Evolutionary conservation across 805 yeast species (phyloP).

Genomic region (Nakazawaea ernobii): DNA sequence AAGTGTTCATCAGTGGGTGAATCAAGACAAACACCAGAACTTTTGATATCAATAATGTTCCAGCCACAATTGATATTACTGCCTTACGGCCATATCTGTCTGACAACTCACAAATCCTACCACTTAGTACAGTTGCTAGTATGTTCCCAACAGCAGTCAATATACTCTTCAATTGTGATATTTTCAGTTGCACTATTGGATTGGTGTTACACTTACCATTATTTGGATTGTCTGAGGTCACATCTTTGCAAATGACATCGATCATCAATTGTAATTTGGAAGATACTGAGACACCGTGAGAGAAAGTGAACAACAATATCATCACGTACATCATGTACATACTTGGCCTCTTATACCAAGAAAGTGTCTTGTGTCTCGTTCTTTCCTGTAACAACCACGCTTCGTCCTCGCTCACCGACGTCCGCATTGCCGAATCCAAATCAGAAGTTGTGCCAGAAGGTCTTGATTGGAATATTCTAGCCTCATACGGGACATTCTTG

Average conservation of each 20-base stretch:
- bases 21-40: background rate
- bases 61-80: conserved; percentile 25
- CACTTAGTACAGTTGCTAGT: conserved; percentile 39
- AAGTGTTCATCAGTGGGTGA: background rate
- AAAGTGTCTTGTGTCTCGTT: conserved; percentile 21
- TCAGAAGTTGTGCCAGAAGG: background rate
- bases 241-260: conserved; percentile 32
- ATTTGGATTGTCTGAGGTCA: conserved; percentile 24
- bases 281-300: conserved; percentile 32
- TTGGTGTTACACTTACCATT: conserved; percentile 6
- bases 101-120: conserved; percentile 51
- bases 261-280: conserved; percentile 30
- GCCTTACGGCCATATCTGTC: conserved; percentile 50
- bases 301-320: conserved; percentile 36
- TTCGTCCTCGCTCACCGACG: background rate
- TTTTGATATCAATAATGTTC: background rate
- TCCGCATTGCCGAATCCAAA: background rate
- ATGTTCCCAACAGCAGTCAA: conserved; percentile 29
- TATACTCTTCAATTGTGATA: conserved; percentile 36
- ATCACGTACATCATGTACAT: conserved; percentile 40
- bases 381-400: background rate
- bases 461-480: background rate
- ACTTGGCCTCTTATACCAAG: conserved; percentile 57
- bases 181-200: conserved; percentile 26
- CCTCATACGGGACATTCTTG: background rate